Conservation (phyloP, 1,284 basidiomycete genomes). For the Rhodofomes roseus region DNA sequence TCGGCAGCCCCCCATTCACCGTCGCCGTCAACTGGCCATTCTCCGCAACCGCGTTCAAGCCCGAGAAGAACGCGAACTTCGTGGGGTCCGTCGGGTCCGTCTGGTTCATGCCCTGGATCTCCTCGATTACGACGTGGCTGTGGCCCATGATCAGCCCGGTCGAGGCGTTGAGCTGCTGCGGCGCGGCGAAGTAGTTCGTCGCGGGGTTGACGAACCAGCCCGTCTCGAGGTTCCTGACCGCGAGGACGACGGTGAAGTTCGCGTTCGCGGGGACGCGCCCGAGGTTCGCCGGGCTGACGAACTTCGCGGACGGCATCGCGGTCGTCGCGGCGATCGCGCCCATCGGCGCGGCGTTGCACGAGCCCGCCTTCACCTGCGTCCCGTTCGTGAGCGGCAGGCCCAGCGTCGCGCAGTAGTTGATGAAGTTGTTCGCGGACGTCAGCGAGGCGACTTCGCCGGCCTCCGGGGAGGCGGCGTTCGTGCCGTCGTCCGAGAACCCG, state of each 20-base stretch:
- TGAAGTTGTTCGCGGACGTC: conserved; percentile 55
- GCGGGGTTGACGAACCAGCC: conserved; percentile 63
- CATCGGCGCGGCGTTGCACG: conserved; percentile 64
- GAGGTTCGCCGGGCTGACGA: conserved; percentile 52
- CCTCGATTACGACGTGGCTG: conserved; percentile 62
- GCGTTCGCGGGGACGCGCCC: conserved; percentile 47
- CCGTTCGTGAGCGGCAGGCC: conserved; percentile 41
- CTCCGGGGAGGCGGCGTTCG: no score
- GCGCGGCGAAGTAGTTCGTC: conserved; percentile 62
- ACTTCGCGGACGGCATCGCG: conserved; percentile 59
- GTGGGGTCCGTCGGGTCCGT: conserved; percentile 52
- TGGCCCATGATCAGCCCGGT: conserved; percentile 56
- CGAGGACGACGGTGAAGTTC: conserved; percentile 56
- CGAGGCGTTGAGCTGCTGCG: conserved; percentile 50
- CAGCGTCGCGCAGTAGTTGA: conserved; percentile 42
- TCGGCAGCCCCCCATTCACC: conserved; percentile 54
- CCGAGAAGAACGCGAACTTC: conserved; percentile 69
- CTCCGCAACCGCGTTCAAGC: conserved; percentile 45
- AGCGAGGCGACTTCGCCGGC: conserved; percentile 40
- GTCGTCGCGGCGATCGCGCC: conserved; percentile 51
- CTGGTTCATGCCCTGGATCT: conserved; percentile 42
- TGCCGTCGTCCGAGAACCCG: conserved; percentile 34
- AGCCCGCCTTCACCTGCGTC: conserved; percentile 45
- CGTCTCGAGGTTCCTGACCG: conserved; percentile 51
- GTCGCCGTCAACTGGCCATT: conserved; percentile 48